Evolutionary conservation across 345 rosid species (phyloP).

Genomic region (Rhodamnia rubescens): DNA sequence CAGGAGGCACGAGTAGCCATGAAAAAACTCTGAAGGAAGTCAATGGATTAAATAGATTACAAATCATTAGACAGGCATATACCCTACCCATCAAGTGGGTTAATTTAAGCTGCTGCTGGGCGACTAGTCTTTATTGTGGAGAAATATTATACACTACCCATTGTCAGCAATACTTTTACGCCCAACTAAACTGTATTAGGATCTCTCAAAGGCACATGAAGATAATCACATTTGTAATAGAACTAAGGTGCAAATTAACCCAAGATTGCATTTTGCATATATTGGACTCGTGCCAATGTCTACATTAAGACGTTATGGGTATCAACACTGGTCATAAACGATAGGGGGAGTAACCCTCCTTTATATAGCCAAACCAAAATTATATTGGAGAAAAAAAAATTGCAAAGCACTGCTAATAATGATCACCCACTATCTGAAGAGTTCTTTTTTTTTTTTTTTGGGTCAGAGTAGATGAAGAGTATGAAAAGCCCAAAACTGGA

Average conservation of each 20-base stretch:
- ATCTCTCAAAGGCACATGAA: not conserved
- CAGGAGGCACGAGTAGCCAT: not conserved
- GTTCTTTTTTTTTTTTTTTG: not conserved
- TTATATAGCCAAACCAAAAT: not conserved
- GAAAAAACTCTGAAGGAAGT: not conserved
- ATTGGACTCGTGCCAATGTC: not conserved
- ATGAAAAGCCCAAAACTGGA: not conserved
- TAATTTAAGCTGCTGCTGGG: not conserved
- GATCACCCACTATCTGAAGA: not conserved
- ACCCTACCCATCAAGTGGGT: not conserved
- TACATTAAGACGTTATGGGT: not conserved
- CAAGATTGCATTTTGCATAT: not conserved
- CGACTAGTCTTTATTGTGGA: not conserved
- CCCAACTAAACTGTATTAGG: not conserved
- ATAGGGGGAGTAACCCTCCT: not conserved
- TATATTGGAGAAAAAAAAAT: not conserved
- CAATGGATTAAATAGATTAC: not conserved
- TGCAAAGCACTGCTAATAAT: not conserved
- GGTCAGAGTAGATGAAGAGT: not conserved
- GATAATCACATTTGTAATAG: not conserved
- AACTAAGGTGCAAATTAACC: not conserved
- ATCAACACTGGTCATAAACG: not conserved
- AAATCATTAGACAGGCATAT: not conserved
- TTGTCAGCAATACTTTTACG: not conserved
- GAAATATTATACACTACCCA: not conserved